These are phyloP conservation scores for Rhodotorula toruloides DNA, from an alignment of 768 basidiomycete species.

Conservation along the genomic window DNA sequence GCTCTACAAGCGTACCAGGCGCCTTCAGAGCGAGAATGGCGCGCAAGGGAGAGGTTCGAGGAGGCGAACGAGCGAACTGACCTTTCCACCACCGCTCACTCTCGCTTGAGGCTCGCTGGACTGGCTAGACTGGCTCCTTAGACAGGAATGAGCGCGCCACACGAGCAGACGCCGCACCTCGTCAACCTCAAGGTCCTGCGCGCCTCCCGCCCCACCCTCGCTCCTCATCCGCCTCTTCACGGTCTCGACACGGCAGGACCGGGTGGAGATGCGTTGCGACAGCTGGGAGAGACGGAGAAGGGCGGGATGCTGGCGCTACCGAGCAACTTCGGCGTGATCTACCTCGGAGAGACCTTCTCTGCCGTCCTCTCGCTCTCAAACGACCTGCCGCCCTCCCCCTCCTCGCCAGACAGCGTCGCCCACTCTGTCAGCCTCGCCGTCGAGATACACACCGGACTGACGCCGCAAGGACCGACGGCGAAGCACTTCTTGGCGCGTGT, in stretches of 20 bases:
- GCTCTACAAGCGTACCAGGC: too few relatives aligned
- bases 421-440: conserved; percentile 57
- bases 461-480: conserved; percentile 60
- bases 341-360: conserved; percentile 77
- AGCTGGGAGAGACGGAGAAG: background rate
- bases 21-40: too few relatives aligned
- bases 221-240: background rate
- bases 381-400: conserved; percentile 55
- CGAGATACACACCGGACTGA: conserved; percentile 74
- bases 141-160: background rate
- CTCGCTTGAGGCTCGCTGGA: too few relatives aligned
- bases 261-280: too few relatives aligned
- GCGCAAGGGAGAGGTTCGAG: too few relatives aligned
- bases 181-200: conserved; percentile 21
- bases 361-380: conserved; percentile 63
- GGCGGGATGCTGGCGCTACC: conserved; percentile 63
- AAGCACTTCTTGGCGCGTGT: conserved; percentile 3
- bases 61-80: too few relatives aligned
- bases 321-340: conserved; percentile 75
- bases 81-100: too few relatives aligned
- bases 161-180: conserved; percentile 5
- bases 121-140: too few relatives aligned
- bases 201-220: conserved; percentile 7
- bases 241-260: background rate
- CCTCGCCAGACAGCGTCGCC: conserved; percentile 61